These are phyloP conservation scores for Reutealis trisperma DNA, from an alignment of 345 rosid species.

Conservation along the genomic window DNA sequence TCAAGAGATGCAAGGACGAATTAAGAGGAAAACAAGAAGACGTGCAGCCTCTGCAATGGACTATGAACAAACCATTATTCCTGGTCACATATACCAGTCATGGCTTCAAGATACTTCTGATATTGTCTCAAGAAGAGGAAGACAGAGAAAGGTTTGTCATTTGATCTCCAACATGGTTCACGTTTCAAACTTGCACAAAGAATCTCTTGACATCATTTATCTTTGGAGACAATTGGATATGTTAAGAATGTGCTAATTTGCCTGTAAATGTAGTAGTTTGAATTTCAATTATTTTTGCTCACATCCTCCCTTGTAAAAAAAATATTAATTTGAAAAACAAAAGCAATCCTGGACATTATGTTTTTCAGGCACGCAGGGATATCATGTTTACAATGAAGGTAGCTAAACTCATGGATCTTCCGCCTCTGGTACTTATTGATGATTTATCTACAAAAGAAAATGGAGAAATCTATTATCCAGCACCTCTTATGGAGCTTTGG, in stretches of 20 bases:
- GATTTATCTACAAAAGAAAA: constrained; percentile 33
- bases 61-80: constrained; percentile 63
- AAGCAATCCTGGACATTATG: not conserved
- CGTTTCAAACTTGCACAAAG: not conserved
- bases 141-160: constrained; percentile 57
- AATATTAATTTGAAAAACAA: not conserved
- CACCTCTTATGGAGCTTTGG: constrained; percentile 67
- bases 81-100: constrained; percentile 64
- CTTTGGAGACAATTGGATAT: not conserved
- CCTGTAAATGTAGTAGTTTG: not conserved
- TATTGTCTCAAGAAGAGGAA: constrained; percentile 51
- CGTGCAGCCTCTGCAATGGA: constrained; percentile 51
- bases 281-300: not conserved
- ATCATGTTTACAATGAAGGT: constrained; percentile 44
- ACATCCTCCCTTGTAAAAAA: not conserved
- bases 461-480: constrained; percentile 56
- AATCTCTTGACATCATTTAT: not conserved
- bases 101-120: constrained; percentile 75
- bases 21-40: constrained; percentile 51
- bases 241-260: not conserved
- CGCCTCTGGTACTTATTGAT: constrained; percentile 57
- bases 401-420: constrained; percentile 62
- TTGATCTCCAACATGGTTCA: constrained; percentile 4
- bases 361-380: constrained; percentile 42
- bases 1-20: constrained; percentile 36